Percentiles rank a stretch among this genome's conserved stretches.
phyloP scores from a whole-genome alignment of 2,329 filamentous ascomycete species.

The Cladosporium sp. region DNA sequence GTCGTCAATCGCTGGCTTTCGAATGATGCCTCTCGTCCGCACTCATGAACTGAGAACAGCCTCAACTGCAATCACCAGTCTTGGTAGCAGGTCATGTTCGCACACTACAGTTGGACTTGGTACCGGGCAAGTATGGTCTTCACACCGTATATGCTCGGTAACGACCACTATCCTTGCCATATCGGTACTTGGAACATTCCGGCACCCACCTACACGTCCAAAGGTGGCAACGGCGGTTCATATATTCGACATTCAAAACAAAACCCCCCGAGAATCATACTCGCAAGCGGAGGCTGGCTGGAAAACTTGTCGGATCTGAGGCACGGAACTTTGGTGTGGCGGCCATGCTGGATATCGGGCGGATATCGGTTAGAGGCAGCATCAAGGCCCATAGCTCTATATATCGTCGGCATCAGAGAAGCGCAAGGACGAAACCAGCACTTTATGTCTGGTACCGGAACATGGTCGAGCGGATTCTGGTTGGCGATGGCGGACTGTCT shows the following conservation, averaged over 20 bases:
- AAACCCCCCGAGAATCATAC: not conserved
- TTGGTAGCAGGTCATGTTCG: no score
- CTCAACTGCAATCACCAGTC: not conserved
- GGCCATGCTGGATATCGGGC: slow-evolving; percentile 19
- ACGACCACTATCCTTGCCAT: not conserved
- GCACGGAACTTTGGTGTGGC: slow-evolving; percentile 5
- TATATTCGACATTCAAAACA: not conserved
- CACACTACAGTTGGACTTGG: not conserved
- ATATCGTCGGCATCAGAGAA: slow-evolving; percentile 19
- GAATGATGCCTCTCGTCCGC: not conserved
- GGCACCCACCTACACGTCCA: not conserved
- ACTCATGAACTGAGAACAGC: not conserved
- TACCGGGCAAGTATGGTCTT: not conserved
- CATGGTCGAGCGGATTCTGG: slow-evolving; percentile 17
- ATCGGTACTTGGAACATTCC: not conserved
- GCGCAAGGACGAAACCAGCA: slow-evolving; percentile 18
- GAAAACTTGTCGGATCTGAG: slow-evolving; percentile 1
- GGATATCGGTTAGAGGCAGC: slow-evolving; percentile 18
- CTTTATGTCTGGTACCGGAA: slow-evolving; percentile 16
- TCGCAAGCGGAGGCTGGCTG: slow-evolving; percentile 4
- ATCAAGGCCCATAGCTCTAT: slow-evolving; percentile 19
- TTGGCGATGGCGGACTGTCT: slow-evolving; percentile 20
- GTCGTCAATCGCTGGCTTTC: not conserved
- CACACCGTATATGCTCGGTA: not conserved
- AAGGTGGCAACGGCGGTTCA: not conserved